Conservation (phyloP, 495 filamentous ascomycete genomes). For the Pseudoneurospora amorphoporcata region DNA sequence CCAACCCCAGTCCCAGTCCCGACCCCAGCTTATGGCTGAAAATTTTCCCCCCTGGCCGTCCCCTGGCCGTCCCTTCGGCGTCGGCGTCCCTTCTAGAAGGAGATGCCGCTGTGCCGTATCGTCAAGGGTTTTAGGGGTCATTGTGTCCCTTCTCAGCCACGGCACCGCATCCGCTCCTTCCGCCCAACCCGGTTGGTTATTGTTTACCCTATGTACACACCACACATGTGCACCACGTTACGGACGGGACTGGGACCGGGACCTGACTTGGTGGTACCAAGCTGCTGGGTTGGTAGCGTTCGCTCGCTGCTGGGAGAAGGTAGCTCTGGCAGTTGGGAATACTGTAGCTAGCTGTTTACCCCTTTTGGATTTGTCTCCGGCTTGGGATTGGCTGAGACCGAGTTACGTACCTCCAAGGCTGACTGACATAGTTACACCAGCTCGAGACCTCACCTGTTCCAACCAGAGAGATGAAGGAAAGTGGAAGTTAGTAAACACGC, state of each 20-base stretch:
- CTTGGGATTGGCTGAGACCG: neutral
- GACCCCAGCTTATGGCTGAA: neutral
- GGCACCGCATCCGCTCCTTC: neutral
- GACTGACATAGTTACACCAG: too few species aligned
- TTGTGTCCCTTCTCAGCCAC: neutral
- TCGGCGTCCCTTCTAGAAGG: neutral
- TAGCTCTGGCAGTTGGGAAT: neutral
- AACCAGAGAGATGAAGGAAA: too few species aligned
- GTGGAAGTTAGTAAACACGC: neutral
- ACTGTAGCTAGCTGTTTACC: neutral
- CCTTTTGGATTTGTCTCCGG: neutral
- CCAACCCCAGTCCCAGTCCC: neutral
- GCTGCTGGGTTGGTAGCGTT: neutral
- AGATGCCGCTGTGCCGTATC: neutral
- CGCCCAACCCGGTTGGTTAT: neutral
- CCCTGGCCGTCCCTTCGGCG: neutral
- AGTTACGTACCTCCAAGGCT: too few species aligned
- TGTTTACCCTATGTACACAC: neutral
- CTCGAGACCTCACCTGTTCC: neutral
- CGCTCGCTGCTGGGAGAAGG: neutral
- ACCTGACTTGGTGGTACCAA: neutral
- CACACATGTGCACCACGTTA: neutral
- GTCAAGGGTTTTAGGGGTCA: neutral
- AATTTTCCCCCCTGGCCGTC: neutral
- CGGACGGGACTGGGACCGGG: neutral